These are phyloP conservation scores for Saksenaea vasiformis DNA, from an alignment of 371 early-diverging fungal genomes.

Conservation along the genomic window DNA sequence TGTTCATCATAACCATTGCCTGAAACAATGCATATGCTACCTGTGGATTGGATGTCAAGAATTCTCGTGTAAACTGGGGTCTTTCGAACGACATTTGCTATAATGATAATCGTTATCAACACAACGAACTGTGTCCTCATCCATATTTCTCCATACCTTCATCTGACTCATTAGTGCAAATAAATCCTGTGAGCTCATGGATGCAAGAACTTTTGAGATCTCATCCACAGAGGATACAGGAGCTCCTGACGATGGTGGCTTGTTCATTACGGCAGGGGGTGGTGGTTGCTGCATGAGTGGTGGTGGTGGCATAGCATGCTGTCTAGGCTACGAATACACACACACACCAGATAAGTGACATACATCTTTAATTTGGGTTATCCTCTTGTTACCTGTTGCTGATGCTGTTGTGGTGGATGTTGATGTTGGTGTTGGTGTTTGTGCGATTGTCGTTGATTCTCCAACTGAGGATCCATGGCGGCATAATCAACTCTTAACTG, in stretches of 20 bases:
- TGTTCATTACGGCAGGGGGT: constrained; percentile 19
- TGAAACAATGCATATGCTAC: constrained; percentile 88
- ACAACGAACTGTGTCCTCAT: not conserved
- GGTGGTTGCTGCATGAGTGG: constrained; percentile 21
- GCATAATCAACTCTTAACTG: constrained; percentile 85
- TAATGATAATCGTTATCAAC: not conserved
- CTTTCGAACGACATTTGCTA: constrained; percentile 57
- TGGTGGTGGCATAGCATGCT: constrained; percentile 13
- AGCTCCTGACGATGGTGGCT: constrained; percentile 12
- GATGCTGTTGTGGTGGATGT: constrained; percentile 25
- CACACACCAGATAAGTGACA: not conserved
- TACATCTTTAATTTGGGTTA: no score
- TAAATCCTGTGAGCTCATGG: constrained; percentile 71
- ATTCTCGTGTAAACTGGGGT: constrained; percentile 70
- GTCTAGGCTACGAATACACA: not conserved
- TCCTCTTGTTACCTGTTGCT: constrained; percentile 16
- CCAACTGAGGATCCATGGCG: constrained; percentile 57
- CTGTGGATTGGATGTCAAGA: constrained; percentile 80
- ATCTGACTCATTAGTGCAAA: constrained; percentile 76
- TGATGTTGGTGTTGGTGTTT: constrained; percentile 31
- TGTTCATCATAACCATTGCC: constrained; percentile 78
- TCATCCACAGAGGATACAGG: constrained; percentile 47
- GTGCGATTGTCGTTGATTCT: constrained; percentile 22
- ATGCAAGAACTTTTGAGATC: constrained; percentile 65
- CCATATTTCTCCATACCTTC: constrained; percentile 55